Base-by-base conservation (phyloP, 164 flowering plant species). In the Nymphaea colorata region DNA sequence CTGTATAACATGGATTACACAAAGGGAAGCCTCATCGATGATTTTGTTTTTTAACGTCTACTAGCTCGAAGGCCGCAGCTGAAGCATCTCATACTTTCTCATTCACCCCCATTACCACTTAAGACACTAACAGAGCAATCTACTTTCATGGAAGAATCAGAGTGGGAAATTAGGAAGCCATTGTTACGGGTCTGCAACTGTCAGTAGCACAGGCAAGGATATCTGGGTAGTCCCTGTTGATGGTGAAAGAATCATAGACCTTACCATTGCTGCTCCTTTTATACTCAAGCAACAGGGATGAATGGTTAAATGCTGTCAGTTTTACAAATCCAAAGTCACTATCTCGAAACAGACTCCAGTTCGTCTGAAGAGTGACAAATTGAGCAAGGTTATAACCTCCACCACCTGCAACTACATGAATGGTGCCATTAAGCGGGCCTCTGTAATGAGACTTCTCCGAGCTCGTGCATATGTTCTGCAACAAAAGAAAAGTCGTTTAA, bases 381-480 rank as follows among this genome's bases (percentile, higher is more conserved):
- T 64, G 14, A 36, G 66, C 43, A 42, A 64, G 16, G 44, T 6
- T 41, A 42, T 8, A 10, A 41, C 66, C 66, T 25, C 66, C 66
- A 25, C 66, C 66, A 5, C 71, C 75, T 15, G 82, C 89, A 59
- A 80, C 91, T 44, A 87, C 80, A 69, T 87, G 89, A 57, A 87
- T 87, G 42, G 91, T 87, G 11, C 91, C 91, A 66, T 84, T 80
- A 68, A 84, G 71, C 25, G 76, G 17, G 51, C 91, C 87, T 64
- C 69, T 60, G 64, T 82, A 87, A 44, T 80, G 41, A 66, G 76
- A 57, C 64, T 74, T 85, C 74, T 85, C 87, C 65, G 78, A 17
- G 42, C 67, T 82, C 16, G 83, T 80, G 76, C 97, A 90, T 3
- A 73, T 75, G 76, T 84, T 83, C 94, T 90, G 84, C 43, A 73